Base-by-base conservation (phyloP, 495 filamentous ascomycete genomes). In the Rhizodiscina lignyota region DNA sequence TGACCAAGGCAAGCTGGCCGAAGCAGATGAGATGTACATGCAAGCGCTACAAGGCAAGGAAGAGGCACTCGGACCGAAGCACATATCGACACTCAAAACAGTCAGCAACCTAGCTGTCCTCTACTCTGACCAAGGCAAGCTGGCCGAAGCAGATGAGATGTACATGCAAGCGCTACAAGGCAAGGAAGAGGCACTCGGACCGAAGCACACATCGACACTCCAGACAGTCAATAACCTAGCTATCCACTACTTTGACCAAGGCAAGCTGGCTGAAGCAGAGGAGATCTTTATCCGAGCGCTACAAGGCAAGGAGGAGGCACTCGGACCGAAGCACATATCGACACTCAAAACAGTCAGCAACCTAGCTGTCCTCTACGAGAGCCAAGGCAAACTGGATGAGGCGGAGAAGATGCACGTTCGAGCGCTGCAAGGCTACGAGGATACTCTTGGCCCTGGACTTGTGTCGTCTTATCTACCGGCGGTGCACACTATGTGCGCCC, bases 281-380 rank as follows among this genome's bases (percentile, higher is more conserved):
- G 24, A 27, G 24, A 13, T 27, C 8, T 13, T 27, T 27, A 27
- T 27, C 28, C 26, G 30, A 20, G 15, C 34, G 38, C 20, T 40
- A 46, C 22, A 43, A 42, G 53, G 49, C 40, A 38, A 44, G 5
- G 57, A 64, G 46, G 52, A 54, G 39, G 42, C 41, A 20, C 38
- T 52, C 10, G 59, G 59, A 19, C 41, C 39, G 32, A 47, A 63
- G 37, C 58, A 64, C 42, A 37, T 38, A 33, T 48, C 45, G 35
- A 65, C 56, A 19, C 54, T 62, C 6, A 26, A 40, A 12, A 62
- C 53, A 30, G 35, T 63, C 20, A 44, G 54, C 34, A 58, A 60
- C 39, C 44, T 66, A 24, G 52, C 39, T 10, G 4, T 11, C 21
- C 39, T 51, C 15, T 49, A 56, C 38, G 0, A 0, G 0, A 6